Percentiles rank a stretch among this genome's conserved stretches.
Evolutionary conservation across 2,329 filamentous ascomycete species (phyloP).

Genomic region (Coniochaeta ligniaria): DNA sequence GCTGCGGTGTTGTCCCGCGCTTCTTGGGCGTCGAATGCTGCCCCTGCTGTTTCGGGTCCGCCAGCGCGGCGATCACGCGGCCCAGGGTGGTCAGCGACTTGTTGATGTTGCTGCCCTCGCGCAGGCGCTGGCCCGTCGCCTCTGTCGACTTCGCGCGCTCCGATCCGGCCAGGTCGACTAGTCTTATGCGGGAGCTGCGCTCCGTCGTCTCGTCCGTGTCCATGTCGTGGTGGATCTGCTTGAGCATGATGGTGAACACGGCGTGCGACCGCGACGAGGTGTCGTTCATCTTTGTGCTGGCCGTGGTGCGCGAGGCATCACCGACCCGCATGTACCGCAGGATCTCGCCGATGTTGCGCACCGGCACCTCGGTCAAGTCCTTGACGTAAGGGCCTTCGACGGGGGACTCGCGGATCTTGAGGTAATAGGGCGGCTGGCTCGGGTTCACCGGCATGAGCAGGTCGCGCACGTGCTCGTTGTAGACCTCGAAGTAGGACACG

Average conservation of each 20-base stretch:
- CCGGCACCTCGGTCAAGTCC: slow-evolving; percentile 87
- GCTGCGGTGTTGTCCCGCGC: slow-evolving; percentile 40
- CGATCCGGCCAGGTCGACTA: slow-evolving; percentile 91
- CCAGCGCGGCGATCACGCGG: slow-evolving; percentile 88
- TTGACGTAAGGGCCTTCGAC: slow-evolving; percentile 96
- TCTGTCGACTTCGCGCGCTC: slow-evolving; percentile 94
- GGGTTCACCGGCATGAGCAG: slow-evolving; percentile 67
- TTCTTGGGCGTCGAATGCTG: slow-evolving; percentile 24
- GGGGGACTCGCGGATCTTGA: slow-evolving; percentile 94
- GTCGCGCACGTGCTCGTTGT: slow-evolving; percentile 98
- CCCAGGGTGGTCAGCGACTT: slow-evolving; percentile 95
- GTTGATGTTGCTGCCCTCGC: slow-evolving; percentile 98
- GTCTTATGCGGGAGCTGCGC: slow-evolving; percentile 82
- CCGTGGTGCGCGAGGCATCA: slow-evolving; percentile 79
- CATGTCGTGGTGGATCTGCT: slow-evolving; percentile 96
- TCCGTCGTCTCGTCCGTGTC: slow-evolving; percentile 98
- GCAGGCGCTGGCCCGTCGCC: slow-evolving; percentile 81
- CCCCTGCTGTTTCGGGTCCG: slow-evolving; percentile 59
- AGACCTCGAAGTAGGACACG: slow-evolving; percentile 98
- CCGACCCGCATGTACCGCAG: slow-evolving; percentile 85
- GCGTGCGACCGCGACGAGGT: slow-evolving; percentile 94
- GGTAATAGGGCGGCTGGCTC: slow-evolving; percentile 76
- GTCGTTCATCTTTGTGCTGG: slow-evolving; percentile 99
- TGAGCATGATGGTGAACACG: slow-evolving; percentile 95
- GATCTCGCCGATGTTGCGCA: slow-evolving; percentile 80